phyloP scores from a whole-genome alignment of 331 rosid species.

The Acacia pycnantha region DNA sequence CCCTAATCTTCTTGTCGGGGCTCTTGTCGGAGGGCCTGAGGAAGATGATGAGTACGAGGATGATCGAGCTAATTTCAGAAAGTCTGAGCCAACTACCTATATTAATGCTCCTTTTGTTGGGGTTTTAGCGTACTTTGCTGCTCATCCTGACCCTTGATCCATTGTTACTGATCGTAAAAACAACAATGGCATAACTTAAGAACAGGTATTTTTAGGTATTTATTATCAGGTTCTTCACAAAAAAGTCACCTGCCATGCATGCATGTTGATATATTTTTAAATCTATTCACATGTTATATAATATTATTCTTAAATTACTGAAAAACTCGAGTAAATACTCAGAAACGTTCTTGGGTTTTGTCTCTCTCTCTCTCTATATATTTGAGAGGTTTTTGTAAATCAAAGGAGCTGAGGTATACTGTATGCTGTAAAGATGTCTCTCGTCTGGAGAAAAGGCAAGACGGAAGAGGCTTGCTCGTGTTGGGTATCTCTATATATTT shows the following conservation, averaged over 20 bases:
- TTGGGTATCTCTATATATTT: background rate
- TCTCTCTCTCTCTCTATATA: background rate
- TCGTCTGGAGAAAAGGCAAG: slow-evolving; percentile 32
- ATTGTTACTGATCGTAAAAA: background rate
- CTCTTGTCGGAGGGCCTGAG: slow-evolving; percentile 82
- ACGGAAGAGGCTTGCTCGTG: slow-evolving; percentile 25
- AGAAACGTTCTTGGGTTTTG: background rate
- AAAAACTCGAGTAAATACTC: background rate
- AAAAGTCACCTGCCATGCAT: too few relatives aligned
- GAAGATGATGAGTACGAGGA: slow-evolving; percentile 65
- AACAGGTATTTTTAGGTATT: background rate
- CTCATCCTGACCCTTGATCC: slow-evolving; percentile 1
- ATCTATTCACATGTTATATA: background rate
- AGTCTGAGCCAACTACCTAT: slow-evolving; percentile 84
- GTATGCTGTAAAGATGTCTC: slow-evolving; percentile 14
- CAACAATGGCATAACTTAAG: background rate
- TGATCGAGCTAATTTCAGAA: slow-evolving; percentile 63
- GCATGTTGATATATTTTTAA: background rate
- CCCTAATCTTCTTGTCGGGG: slow-evolving; percentile 71
- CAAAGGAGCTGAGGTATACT: background rate
- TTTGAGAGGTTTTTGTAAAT: slow-evolving; percentile 16
- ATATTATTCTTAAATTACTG: background rate
- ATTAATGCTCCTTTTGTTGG: slow-evolving; percentile 94
- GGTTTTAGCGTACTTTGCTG: slow-evolving; percentile 62
- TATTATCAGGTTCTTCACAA: background rate